These are phyloP conservation scores for Pythium aristosporum DNA, from an alignment of 352 stramenopile genomes.

Conservation along the genomic window DNA sequence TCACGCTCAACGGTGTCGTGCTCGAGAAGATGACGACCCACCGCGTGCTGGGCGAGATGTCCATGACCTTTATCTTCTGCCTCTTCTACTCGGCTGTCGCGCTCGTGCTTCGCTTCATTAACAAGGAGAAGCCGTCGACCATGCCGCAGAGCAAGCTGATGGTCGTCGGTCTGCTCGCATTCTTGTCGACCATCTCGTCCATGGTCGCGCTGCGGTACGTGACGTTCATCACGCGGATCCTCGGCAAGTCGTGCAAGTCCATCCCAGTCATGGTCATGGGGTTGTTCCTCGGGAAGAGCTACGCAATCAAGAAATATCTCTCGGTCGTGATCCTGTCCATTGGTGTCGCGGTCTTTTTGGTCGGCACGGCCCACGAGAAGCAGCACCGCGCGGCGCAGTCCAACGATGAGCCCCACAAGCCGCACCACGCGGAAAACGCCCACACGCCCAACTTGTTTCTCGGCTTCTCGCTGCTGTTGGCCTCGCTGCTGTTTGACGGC, in stretches of 20 bases:
- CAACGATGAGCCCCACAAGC: constrained; percentile 44
- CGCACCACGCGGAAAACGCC: constrained; percentile 37
- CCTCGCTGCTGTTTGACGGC: constrained; percentile 80
- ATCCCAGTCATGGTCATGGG: constrained; percentile 86
- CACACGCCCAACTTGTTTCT: constrained; percentile 66
- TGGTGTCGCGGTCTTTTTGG: constrained; percentile 74
- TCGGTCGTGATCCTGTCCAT: constrained; percentile 72
- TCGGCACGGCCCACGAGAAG: constrained; percentile 74
- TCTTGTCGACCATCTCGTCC: constrained; percentile 78
- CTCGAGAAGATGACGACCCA: constrained; percentile 86
- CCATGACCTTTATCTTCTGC: constrained; percentile 84
- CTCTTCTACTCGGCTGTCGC: constrained; percentile 73
- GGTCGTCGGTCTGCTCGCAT: constrained; percentile 65
- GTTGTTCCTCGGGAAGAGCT: constrained; percentile 72
- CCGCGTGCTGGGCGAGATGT: constrained; percentile 77
- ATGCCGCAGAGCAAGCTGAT: constrained; percentile 71
- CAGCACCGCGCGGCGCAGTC: constrained; percentile 43
- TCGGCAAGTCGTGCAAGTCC: constrained; percentile 88
- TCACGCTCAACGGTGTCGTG: constrained; percentile 79
- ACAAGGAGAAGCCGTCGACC: constrained; percentile 68
- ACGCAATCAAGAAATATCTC: constrained; percentile 79
- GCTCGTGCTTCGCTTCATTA: constrained; percentile 49
- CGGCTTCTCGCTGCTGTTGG: constrained; percentile 59
- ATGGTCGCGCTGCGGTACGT: constrained; percentile 85
- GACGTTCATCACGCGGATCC: constrained; percentile 82